Conservation (phyloP, 305 asterid genomes). For the Fraxinus ornus region DNA sequence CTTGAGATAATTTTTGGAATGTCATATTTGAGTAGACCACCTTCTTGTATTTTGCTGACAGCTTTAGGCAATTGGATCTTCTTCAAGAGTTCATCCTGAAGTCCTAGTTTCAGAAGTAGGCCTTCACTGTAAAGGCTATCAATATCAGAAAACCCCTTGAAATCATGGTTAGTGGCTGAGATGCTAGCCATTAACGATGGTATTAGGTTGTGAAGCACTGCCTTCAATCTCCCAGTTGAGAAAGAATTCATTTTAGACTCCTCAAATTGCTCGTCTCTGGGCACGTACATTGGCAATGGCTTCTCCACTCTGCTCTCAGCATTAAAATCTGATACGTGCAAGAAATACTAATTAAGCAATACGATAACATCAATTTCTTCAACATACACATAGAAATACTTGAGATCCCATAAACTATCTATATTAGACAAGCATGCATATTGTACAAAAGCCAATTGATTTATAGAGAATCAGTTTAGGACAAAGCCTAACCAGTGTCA, state of each 20-base stretch:
- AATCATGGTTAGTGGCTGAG: constrained; percentile 72
- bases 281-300: constrained; percentile 88
- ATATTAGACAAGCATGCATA: constrained; percentile 4
- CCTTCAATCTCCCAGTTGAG: constrained; percentile 87
- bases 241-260: constrained; percentile 82
- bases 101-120: constrained; percentile 75
- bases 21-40: constrained; percentile 74
- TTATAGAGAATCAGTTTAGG: not conserved
- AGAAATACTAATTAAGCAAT: not conserved
- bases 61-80: constrained; percentile 73
- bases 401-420: not conserved
- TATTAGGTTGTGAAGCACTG: constrained; percentile 71
- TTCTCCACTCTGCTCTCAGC: constrained; percentile 93
- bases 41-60: constrained; percentile 69
- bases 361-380: not conserved
- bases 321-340: constrained; percentile 41
- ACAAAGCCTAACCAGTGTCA: constrained; percentile 55
- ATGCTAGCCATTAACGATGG: constrained; percentile 78
- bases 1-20: constrained; percentile 80
- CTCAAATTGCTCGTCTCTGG: constrained; percentile 93
- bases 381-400: not conserved
- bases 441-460: not conserved
- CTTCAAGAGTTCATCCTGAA: constrained; percentile 67
- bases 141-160: constrained; percentile 79
- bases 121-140: constrained; percentile 89